phyloP scores from a whole-genome alignment of 129 eudicot genomes.

The Scalesia atractyloides region DNA sequence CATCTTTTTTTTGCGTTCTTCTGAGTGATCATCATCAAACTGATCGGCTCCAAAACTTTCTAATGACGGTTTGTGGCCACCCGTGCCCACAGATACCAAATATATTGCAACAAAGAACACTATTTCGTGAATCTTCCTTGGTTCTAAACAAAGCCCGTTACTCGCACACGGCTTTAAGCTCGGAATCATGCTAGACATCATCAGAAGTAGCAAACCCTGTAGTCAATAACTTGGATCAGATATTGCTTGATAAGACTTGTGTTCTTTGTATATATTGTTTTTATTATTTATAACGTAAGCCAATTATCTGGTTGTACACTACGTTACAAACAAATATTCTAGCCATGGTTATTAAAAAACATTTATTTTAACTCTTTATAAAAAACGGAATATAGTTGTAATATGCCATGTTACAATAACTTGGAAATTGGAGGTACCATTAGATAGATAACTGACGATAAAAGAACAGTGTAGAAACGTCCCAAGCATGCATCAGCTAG shows the following conservation, averaged over 20 bases:
- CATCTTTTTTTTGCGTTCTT: slow-evolving; percentile 68
- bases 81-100: slow-evolving; percentile 70
- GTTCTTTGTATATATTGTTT: background rate
- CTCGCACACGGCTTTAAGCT: slow-evolving; percentile 64
- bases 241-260: background rate
- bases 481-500: slow-evolving; percentile 82
- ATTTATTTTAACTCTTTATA: background rate
- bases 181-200: slow-evolving; percentile 61
- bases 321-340: background rate
- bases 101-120: slow-evolving; percentile 68
- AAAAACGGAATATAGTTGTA: background rate
- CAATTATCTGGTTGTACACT: background rate
- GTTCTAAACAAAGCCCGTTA: slow-evolving; percentile 45
- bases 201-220: slow-evolving; percentile 71
- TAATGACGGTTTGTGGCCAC: slow-evolving; percentile 82
- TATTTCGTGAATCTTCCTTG: slow-evolving; percentile 54
- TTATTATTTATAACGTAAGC: background rate
- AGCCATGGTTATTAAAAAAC: background rate
- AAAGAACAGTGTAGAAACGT: slow-evolving; percentile 66
- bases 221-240: background rate
- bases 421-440: slow-evolving; percentile 41
- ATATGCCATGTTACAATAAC: background rate
- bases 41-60: slow-evolving; percentile 96
- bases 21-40: slow-evolving; percentile 72
- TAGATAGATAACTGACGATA: slow-evolving; percentile 60